Conservation (phyloP, 83 land plant species). For the Thuja plicata region DNA sequence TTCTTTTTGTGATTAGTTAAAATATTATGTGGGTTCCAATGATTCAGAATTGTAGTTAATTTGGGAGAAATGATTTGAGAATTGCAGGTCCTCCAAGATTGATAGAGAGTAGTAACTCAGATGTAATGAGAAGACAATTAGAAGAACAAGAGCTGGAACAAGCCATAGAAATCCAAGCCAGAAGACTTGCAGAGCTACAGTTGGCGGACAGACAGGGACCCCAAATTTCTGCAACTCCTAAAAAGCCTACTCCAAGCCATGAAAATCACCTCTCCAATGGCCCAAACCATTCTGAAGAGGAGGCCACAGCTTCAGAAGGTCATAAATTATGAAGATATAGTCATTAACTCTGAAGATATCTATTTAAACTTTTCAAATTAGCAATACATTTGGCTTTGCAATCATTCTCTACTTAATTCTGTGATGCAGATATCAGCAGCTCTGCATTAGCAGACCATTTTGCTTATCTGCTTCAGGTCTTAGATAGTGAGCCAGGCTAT, state of each 20-base stretch:
- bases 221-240: background rate
- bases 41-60: background rate
- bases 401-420: background rate
- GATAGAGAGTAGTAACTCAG: slow-evolving; percentile 39
- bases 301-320: slow-evolving; percentile 9
- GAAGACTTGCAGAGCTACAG: slow-evolving; percentile 48
- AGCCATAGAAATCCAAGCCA: slow-evolving; percentile 55
- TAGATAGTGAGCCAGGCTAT: slow-evolving; percentile 4
- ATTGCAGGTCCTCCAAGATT: slow-evolving; percentile 16
- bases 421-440: slow-evolving; percentile 9
- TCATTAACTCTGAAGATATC: too few relatives aligned
- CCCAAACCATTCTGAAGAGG: slow-evolving; percentile 7
- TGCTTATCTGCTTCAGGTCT: slow-evolving; percentile 15
- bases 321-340: background rate
- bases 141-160: slow-evolving; percentile 74
- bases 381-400: too few relatives aligned
- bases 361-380: background rate
- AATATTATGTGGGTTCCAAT: background rate
- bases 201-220: slow-evolving; percentile 37
- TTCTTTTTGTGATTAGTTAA: background rate
- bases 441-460: slow-evolving; percentile 13
- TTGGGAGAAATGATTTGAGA: background rate
- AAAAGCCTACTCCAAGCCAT: background rate
- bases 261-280: background rate
- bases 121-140: slow-evolving; percentile 45